Evolutionary conservation across 106 monocot genomes (phyloP), one percentile per base, ranked within the genome.

Genomic region (Posidonia australis): DNA sequence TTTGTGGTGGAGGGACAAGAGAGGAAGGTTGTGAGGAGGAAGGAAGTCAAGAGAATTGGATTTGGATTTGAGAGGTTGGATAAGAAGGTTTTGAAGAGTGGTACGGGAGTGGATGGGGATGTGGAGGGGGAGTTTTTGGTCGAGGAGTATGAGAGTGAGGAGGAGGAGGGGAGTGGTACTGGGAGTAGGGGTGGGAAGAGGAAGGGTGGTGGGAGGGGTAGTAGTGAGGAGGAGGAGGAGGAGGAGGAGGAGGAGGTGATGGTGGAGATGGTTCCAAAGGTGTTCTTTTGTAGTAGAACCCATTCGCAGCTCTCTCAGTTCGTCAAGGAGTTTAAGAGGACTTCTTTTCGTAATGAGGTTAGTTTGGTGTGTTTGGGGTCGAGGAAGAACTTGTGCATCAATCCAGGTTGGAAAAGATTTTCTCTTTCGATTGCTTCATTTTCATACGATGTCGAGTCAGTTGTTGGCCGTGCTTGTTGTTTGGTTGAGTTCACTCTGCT

Each of bases 301-400:
- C 94, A 96, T 67, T 90, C 94, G 6, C 94, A 96, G 71, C 74
- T 96, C 21, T 78, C 86, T 7, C 90, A 96, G 75, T 96, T 96
- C 24, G 82, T 96, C 29, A 77, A 72, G 74, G 94, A 96, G 77
- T 84, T 96, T 46, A 84, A 74, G 64, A 86, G 72, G 65, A 90
- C 86, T 0, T 58, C 24, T 0, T 96, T 96, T 78, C 77, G 78
- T 66, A 69, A 70, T 1, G 74, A 84, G 78, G 32, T 96, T 29
- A 90, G 80, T 51, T 53, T 80, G 3, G 79, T 84, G 24, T 90
- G 90, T 43, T 68, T 90, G 71, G 94, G 84, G 10, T 90, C 94
- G 0, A 79, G 84, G 68, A 96, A 90, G 80, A 86, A 82, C 66
- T 53, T 96, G 46, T 96, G 94, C 65, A 81, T 82, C 28, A 96